Conservation (phyloP, 768 basidiomycete species). For the Tubosaeta sp. region DNA sequence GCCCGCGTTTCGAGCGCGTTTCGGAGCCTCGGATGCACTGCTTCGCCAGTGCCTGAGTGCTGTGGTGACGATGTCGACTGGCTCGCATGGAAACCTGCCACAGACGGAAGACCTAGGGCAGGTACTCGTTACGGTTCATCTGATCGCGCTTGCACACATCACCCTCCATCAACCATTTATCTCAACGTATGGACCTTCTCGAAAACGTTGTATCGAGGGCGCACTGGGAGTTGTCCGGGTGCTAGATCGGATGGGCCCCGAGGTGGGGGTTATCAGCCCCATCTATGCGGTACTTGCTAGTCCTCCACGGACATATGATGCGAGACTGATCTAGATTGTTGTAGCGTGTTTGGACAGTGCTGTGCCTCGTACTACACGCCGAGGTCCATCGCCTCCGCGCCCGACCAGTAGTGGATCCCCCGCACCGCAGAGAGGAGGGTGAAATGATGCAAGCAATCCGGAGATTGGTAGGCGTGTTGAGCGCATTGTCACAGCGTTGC, state of each 20-base stretch:
- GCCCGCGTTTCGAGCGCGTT: slow-evolving; percentile 39
- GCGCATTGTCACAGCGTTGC: slow-evolving; percentile 13
- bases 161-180: slow-evolving; percentile 22
- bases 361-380: slow-evolving; percentile 20
- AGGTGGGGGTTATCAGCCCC: slow-evolving; percentile 10
- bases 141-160: slow-evolving; percentile 23
- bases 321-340: background rate
- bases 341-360: slow-evolving; percentile 23
- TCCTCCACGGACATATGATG: background rate
- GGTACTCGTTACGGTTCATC: slow-evolving; percentile 13
- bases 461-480: slow-evolving; percentile 13
- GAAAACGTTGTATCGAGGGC: slow-evolving; percentile 12
- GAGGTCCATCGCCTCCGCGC: slow-evolving; percentile 19
- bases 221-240: slow-evolving; percentile 12
- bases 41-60: slow-evolving; percentile 31
- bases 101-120: slow-evolving; percentile 1
- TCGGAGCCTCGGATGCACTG: slow-evolving; percentile 42
- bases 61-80: slow-evolving; percentile 6
- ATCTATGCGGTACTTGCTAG: slow-evolving; percentile 14
- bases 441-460: slow-evolving; percentile 14
- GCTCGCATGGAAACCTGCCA: background rate
- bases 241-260: slow-evolving; percentile 10
- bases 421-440: slow-evolving; percentile 9
- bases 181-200: slow-evolving; percentile 10
- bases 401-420: background rate